Conservation (phyloP, 345 rosid species). For the Cochlearia excelsa region DNA sequence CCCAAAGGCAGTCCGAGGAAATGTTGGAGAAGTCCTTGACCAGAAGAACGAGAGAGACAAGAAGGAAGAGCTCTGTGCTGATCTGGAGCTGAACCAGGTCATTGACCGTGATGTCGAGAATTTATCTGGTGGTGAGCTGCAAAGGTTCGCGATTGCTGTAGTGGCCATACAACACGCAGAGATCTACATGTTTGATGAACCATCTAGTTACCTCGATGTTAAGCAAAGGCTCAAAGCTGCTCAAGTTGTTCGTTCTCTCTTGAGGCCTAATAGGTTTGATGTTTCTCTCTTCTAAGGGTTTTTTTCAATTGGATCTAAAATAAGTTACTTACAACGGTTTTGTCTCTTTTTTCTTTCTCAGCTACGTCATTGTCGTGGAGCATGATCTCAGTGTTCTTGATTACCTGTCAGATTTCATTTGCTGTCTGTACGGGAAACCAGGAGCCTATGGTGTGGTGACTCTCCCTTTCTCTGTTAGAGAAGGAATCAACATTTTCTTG, state of each 20-base stretch:
- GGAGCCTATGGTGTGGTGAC: constrained; percentile 17
- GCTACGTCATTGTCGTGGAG: constrained; percentile 14
- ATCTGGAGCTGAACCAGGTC: neutral
- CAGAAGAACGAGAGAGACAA: constrained; percentile 3
- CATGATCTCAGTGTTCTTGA: constrained; percentile 17
- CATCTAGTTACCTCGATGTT: constrained; percentile 7
- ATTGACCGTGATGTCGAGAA: neutral
- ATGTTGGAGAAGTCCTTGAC: neutral
- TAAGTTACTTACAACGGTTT: neutral
- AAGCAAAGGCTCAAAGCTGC: constrained; percentile 12
- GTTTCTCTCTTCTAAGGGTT: neutral
- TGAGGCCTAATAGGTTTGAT: constrained; percentile 14
- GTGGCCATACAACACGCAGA: neutral
- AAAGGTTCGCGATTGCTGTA: constrained; percentile 15
- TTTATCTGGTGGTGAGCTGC: constrained; percentile 19
- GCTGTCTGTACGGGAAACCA: constrained; percentile 12
- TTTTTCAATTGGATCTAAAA: neutral
- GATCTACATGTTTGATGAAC: constrained; percentile 19
- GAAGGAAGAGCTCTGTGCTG: constrained; percentile 1
- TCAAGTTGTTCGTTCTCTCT: constrained; percentile 11
- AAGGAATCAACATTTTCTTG: constrained; percentile 16
- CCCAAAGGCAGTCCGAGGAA: neutral
- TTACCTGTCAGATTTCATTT: constrained; percentile 7
- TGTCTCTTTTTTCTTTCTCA: neutral
- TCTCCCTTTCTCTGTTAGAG: constrained; percentile 19